These are phyloP conservation scores for Beauveria rudraprayagi DNA, from an alignment of 2,329 filamentous ascomycete species.

Conservation along the genomic window DNA sequence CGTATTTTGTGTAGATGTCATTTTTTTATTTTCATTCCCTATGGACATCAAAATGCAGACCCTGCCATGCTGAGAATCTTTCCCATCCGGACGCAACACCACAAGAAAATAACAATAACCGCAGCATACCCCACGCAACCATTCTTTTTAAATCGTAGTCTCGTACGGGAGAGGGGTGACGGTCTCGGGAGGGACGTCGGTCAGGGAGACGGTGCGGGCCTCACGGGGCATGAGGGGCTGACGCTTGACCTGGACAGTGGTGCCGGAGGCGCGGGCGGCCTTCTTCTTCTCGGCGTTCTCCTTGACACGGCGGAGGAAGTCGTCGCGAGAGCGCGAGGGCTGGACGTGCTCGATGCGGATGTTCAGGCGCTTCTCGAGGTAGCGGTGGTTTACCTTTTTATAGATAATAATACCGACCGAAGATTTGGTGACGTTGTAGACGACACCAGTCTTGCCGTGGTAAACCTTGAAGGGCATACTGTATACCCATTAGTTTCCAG, in stretches of 20 bases:
- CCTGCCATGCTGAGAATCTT: constrained; percentile 35
- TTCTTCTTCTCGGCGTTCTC: constrained; percentile 86
- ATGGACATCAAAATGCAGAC: constrained; percentile 15
- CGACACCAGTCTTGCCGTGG: constrained; percentile 96
- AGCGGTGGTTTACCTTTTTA: constrained; percentile 99
- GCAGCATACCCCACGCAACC: constrained; percentile 13
- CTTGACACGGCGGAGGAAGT: constrained; percentile 96
- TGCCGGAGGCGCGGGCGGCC: constrained; percentile 84
- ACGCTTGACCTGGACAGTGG: constrained; percentile 87
- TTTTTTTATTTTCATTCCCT: constrained; percentile 12
- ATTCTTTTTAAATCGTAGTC: constrained; percentile 80
- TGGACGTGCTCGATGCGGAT: constrained; percentile 95
- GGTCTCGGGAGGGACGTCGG: constrained; percentile 83
- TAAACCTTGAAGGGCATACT: constrained; percentile 99
- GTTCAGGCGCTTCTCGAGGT: constrained; percentile 99
- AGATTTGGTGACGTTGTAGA: constrained; percentile 99
- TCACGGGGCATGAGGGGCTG: constrained; percentile 72
- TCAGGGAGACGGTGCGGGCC: constrained; percentile 68
- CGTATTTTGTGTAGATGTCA: constrained; percentile 7
- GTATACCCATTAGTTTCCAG: constrained; percentile 28
- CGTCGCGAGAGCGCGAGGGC: constrained; percentile 90
- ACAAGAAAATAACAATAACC: constrained; percentile 32
- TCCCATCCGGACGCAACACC: constrained; percentile 36
- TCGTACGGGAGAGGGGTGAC: constrained; percentile 91
- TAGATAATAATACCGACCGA: constrained; percentile 98